Evolutionary conservation across 495 filamentous ascomycete genomes (phyloP).

Genomic region (Thozetella sp.): DNA sequence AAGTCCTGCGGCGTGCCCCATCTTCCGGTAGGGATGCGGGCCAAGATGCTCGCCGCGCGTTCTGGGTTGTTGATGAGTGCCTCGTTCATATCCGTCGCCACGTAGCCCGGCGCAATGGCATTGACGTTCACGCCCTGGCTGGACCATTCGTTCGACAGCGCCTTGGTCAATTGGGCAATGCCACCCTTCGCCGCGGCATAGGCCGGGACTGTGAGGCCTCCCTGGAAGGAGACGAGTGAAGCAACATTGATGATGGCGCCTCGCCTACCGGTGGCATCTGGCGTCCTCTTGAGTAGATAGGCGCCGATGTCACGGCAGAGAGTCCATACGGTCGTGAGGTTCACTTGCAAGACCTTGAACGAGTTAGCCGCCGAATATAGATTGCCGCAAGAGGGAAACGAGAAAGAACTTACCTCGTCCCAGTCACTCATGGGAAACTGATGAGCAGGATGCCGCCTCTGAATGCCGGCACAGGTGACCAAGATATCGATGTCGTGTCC

Average conservation of each 20-base stretch:
- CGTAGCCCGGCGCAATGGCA: slow-evolving; percentile 76
- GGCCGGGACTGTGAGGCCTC: slow-evolving; percentile 86
- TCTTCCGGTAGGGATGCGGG: slow-evolving; percentile 79
- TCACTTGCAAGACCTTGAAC: slow-evolving; percentile 67
- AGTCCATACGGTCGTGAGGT: slow-evolving; percentile 80
- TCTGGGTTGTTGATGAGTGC: slow-evolving; percentile 74
- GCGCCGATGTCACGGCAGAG: slow-evolving; percentile 82
- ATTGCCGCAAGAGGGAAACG: not conserved
- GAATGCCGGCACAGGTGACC: slow-evolving; percentile 88
- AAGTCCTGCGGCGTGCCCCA: slow-evolving; percentile 94
- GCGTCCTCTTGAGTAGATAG: slow-evolving; percentile 69
- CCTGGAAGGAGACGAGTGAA: slow-evolving; percentile 85
- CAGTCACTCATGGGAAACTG: slow-evolving; percentile 83
- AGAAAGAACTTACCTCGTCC: slow-evolving; percentile 56
- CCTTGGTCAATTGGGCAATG: slow-evolving; percentile 87
- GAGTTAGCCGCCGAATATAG: not conserved
- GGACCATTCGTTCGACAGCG: slow-evolving; percentile 86
- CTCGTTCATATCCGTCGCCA: slow-evolving; percentile 90
- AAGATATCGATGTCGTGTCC: slow-evolving; percentile 69
- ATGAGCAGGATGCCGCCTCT: slow-evolving; percentile 75
- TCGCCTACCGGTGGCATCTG: slow-evolving; percentile 53
- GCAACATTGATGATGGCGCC: slow-evolving; percentile 88
- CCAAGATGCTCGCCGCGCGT: slow-evolving; percentile 72
- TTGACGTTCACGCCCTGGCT: slow-evolving; percentile 77
- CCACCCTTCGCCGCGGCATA: slow-evolving; percentile 91